Evolutionary conservation across 805 yeast species (phyloP), one percentile per base, ranked within the genome.

Genomic region (Teunomyces atbi): DNA sequence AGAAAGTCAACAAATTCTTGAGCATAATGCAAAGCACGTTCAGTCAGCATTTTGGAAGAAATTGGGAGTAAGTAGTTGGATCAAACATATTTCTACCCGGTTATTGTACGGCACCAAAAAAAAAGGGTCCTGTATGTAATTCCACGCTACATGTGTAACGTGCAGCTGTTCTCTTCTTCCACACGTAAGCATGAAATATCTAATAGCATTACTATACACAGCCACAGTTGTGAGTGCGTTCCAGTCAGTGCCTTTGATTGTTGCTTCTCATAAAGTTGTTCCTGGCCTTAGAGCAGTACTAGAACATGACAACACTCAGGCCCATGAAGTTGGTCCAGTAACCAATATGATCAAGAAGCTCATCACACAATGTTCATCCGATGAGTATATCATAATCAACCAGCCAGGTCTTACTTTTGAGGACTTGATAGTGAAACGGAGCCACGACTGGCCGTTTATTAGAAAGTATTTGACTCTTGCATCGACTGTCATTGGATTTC

Each of bases 1-100:
- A 94, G 84, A 60, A 86, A 92, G 37, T 79, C 74, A 41, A 91
- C 71, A 58, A 91, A 89, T 41, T 84, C 88, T 52, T 74, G 64
- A 11, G 84, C 83, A 45, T 68, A 62, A 35, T 65, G 55, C 18
- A 70, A 54, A 6, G 59, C 47, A 20, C 39, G 28, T 20, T 35
- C 41, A 34, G 45, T 42, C 20, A 26, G 20, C 45, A 42, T 42
- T 12, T 32, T 42, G 6, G 15, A 11, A 12, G 13, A 23, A 23
- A 4, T 23, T 7, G 11, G 26, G 26, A 23, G 26, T 23, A 23
- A 7, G 4, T 6, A 7, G 8, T 7, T 4, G 8, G 11, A 23
- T 23, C 3, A 23, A 11, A 23, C 26, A 7, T 23, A 6, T 23
- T 23, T 23, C 26, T 30, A 21, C 42, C 19, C 42, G 3, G 21